Conservation (phyloP, 768 basidiomycete genomes). For the Serendipita sp. region DNA sequence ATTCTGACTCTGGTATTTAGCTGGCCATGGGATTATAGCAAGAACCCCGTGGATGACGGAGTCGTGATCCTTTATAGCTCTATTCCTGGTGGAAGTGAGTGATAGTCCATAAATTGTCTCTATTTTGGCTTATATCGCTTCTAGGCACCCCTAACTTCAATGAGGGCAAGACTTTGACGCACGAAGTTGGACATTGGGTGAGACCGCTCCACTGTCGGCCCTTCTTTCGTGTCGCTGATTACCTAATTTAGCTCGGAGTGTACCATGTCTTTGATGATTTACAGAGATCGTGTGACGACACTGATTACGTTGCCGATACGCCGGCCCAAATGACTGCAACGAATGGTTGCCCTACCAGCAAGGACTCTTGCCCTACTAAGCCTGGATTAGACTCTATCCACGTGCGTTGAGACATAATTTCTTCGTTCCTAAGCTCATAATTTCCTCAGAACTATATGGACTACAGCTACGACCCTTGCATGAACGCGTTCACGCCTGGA, state of each 20-base stretch:
- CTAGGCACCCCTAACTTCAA: background rate
- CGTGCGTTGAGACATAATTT: constrained; percentile 12
- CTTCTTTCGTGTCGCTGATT: background rate
- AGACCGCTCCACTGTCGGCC: constrained; percentile 7
- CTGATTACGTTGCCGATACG: constrained; percentile 15
- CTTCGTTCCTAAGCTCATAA: too few relatives aligned
- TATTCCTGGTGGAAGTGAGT: background rate
- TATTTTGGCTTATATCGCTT: background rate
- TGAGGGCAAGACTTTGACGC: constrained; percentile 8
- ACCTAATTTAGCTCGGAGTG: constrained; percentile 13
- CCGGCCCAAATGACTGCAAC: constrained; percentile 16
- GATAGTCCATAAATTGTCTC: background rate
- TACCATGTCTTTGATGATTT: background rate
- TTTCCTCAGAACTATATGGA: too few relatives aligned
- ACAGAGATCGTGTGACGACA: background rate
- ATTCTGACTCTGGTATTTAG: too few relatives aligned
- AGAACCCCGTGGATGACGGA: constrained; percentile 22
- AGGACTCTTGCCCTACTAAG: too few relatives aligned
- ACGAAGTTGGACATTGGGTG: constrained; percentile 16
- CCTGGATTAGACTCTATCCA: too few relatives aligned
- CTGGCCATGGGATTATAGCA: constrained; percentile 15
- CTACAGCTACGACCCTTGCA: too few relatives aligned
- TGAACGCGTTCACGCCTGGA: too few relatives aligned
- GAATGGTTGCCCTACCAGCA: constrained; percentile 21
- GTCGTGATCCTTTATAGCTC: constrained; percentile 19